Evolutionary conservation across 2,329 filamentous ascomycete genomes (phyloP), one percentile per base, ranked within the genome.

Genomic region (Cladosporium sp.): DNA sequence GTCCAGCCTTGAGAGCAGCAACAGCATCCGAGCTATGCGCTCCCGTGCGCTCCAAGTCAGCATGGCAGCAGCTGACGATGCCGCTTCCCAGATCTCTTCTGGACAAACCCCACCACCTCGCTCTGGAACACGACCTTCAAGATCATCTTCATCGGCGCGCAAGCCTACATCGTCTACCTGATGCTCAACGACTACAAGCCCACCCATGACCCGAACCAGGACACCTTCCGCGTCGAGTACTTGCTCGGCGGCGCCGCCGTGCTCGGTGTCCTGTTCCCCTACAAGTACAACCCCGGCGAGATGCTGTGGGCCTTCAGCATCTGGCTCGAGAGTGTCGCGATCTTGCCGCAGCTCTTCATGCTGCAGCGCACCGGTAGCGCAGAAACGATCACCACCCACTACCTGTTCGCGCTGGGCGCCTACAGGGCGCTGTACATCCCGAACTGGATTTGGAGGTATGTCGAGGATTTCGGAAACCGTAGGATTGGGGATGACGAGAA

Each of bases 331-430:
- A 86, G 87, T 4, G 93, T 98, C 14, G 93, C 93, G 49, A 98
- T 98, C 63, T 80, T 98, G 56, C 93, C 93, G 1, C 93, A 98
- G 75, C 81, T 98, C 49, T 97, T 98, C 73, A 95, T 98, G 89
- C 79, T 98, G 58, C 93, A 98, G 75, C 81, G 93, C 64, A 98
- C 93, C 0, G 95, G 93, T 61, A 92, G 97, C 75, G 95, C 93
- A 9, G 93, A 98, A 75, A 96, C 93, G n/a, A 98, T 98, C 67
- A 98, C 93, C 10, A 95, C 91, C 1, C 92, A 98, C 73, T 98
- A 98, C 71, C 81, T 98, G 40, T 95, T 95, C 67, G 92, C 95
- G 11, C 78, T 98, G 35, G 93, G 93, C 33, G 77, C 85, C 58
- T 98, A 98, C 76, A 81, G 93, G 53, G 89, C 91, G 3, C 78